These are phyloP conservation scores for Apiospora hydei DNA, from an alignment of 2,329 filamentous ascomycete species.

Conservation along the genomic window DNA sequence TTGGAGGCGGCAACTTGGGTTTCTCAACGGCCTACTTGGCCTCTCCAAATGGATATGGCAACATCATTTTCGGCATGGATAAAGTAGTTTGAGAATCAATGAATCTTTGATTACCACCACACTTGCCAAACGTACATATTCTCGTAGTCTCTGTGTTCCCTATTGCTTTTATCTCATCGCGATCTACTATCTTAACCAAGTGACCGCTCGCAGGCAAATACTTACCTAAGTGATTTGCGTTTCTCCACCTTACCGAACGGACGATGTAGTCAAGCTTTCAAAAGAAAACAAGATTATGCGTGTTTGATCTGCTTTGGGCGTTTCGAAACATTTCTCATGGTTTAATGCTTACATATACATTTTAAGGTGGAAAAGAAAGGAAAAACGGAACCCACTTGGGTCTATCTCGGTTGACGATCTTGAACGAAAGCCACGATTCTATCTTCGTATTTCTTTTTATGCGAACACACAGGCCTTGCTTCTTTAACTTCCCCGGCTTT, in stretches of 20 bases:
- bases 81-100: too few species aligned
- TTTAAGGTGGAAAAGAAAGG: not conserved
- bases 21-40: not conserved
- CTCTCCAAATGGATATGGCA: not conserved
- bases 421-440: too few species aligned
- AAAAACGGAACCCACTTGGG: not conserved
- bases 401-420: not conserved
- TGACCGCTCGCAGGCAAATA: not conserved
- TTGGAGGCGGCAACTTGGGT: not conserved
- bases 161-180: not conserved
- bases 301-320: too few species aligned
- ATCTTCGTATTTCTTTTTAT: too few species aligned
- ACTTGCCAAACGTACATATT: not conserved
- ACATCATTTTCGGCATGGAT: not conserved
- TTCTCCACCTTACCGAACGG: too few species aligned
- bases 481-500: too few species aligned
- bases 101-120: not conserved
- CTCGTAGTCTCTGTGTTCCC: not conserved
- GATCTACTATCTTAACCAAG: not conserved
- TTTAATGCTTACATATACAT: not conserved
- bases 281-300: too few species aligned
- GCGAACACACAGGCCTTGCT: too few species aligned
- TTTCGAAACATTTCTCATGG: not conserved
- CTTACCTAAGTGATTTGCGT: too few species aligned
- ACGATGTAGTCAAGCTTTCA: too few species aligned